These are phyloP conservation scores for Neonectria magnoliae DNA, from an alignment of 2,329 filamentous ascomycete genomes.

Conservation along the genomic window DNA sequence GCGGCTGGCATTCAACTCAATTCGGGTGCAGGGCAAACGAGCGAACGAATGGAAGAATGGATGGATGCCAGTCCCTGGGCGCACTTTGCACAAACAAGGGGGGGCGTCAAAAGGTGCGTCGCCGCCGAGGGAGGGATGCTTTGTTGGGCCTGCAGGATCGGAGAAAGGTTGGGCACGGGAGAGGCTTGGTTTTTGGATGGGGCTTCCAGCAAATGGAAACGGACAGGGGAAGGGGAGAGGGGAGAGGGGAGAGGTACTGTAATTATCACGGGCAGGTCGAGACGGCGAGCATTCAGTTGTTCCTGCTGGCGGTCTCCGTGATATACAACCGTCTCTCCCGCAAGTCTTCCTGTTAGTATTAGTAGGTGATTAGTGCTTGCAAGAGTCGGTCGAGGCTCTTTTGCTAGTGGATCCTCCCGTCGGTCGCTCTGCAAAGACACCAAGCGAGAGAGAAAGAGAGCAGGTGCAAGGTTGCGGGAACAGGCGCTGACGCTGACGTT, in stretches of 20 bases:
- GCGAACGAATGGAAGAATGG: background rate
- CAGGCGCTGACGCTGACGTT: background rate
- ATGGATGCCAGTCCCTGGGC: background rate
- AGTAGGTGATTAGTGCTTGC: background rate
- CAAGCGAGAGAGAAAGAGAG: background rate
- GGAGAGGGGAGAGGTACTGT: background rate
- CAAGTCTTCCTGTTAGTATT: too few species aligned
- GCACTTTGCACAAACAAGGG: background rate
- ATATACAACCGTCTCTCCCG: too few species aligned
- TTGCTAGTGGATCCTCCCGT: background rate
- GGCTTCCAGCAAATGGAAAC: background rate
- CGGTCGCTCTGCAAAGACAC: background rate
- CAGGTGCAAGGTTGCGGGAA: background rate
- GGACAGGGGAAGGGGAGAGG: background rate
- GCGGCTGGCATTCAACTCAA: constrained; percentile 1
- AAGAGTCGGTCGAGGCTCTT: background rate
- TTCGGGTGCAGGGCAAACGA: background rate
- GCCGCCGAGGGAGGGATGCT: constrained; percentile 2
- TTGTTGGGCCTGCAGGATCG: background rate
- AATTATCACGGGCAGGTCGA: constrained; percentile 1
- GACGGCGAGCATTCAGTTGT: background rate
- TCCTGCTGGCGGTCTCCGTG: background rate
- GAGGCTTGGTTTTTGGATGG: constrained; percentile 1
- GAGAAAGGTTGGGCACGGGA: background rate
- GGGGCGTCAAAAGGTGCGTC: background rate